A percentile compares a stretch with the other conserved stretches of the same genome.
phyloP scores from a whole-genome alignment of 306 rosid genomes.

The Morella rubra region DNA sequence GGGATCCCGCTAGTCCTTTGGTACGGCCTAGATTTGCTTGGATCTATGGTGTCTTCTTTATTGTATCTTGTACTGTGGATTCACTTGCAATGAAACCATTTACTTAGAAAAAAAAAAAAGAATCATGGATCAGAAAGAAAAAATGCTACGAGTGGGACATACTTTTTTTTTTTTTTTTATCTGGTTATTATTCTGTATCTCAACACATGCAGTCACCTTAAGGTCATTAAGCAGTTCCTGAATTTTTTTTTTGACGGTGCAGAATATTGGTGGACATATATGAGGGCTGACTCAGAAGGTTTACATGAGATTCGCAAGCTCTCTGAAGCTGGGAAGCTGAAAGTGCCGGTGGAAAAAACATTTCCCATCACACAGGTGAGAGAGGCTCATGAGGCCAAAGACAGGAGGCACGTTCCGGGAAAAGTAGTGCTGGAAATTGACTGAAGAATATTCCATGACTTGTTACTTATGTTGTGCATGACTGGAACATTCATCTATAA shows the following conservation, averaged over 20 bases:
- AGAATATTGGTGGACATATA: slow-evolving; percentile 86
- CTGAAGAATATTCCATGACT: slow-evolving; percentile 36
- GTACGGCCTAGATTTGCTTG: too few relatives aligned
- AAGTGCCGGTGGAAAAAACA: slow-evolving; percentile 80
- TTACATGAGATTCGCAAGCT: slow-evolving; percentile 68
- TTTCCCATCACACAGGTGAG: slow-evolving; percentile 76
- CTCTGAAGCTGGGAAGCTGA: slow-evolving; percentile 78
- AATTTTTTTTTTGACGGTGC: slow-evolving; percentile 31
- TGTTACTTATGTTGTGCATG: slow-evolving; percentile 9
- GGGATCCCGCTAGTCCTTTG: too few relatives aligned
- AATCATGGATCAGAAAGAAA: too few relatives aligned
- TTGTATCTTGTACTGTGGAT: too few relatives aligned
- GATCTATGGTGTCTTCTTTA: too few relatives aligned
- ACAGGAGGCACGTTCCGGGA: slow-evolving; percentile 65
- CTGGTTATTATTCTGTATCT: neutral
- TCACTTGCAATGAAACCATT: too few relatives aligned
- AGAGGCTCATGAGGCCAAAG: slow-evolving; percentile 91
- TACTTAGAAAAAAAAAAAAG: too few relatives aligned
- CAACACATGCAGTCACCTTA: neutral
- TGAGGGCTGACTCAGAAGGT: slow-evolving; percentile 94
- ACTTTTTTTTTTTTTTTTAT: too few relatives aligned
- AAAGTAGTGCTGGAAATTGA: slow-evolving; percentile 85
- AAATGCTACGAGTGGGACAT: neutral
- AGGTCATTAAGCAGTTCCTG: neutral
- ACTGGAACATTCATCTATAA: neutral